Evolutionary conservation across 2,329 filamentous ascomycete genomes (phyloP).

Genomic region (Ophiostoma pallidulum): DNA sequence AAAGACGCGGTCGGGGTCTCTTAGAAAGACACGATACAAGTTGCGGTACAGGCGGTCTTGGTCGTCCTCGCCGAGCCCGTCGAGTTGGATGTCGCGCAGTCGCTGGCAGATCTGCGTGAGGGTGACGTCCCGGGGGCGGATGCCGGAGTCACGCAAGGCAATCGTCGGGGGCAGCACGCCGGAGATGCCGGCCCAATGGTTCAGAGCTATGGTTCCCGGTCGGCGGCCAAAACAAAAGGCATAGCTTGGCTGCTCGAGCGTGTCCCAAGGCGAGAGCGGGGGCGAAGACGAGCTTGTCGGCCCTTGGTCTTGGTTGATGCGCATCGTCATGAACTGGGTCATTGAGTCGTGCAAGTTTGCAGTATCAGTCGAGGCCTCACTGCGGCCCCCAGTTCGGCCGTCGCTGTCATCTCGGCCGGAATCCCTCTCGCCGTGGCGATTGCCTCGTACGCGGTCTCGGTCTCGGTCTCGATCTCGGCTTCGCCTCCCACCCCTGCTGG

Average conservation of each 20-base stretch:
- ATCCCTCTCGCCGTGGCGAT: conserved; percentile 17
- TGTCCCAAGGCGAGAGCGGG: conserved; percentile 52
- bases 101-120: conserved; percentile 49
- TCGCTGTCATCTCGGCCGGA: conserved; percentile 27
- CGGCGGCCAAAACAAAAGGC: conserved; percentile 56
- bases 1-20: conserved; percentile 54
- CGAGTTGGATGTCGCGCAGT: conserved; percentile 45
- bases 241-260: conserved; percentile 65
- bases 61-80: conserved; percentile 45
- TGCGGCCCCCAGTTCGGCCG: conserved; percentile 5
- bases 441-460: background rate
- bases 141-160: conserved; percentile 47
- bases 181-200: conserved; percentile 54
- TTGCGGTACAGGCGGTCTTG: conserved; percentile 50
- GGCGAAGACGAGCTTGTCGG: conserved; percentile 25
- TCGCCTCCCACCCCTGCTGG: conserved; percentile 1
- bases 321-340: conserved; percentile 49
- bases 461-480: conserved; percentile 7
- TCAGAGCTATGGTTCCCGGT: conserved; percentile 63
- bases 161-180: conserved; percentile 47
- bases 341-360: conserved; percentile 45
- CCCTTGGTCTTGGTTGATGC: conserved; percentile 25
- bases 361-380: conserved; percentile 34
- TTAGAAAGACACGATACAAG: conserved; percentile 59
- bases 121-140: conserved; percentile 51